A percentile compares a stretch with the other conserved stretches of the same genome.
Evolutionary conservation across 768 basidiomycete genomes (phyloP).

Genomic region (Mycena pura): DNA sequence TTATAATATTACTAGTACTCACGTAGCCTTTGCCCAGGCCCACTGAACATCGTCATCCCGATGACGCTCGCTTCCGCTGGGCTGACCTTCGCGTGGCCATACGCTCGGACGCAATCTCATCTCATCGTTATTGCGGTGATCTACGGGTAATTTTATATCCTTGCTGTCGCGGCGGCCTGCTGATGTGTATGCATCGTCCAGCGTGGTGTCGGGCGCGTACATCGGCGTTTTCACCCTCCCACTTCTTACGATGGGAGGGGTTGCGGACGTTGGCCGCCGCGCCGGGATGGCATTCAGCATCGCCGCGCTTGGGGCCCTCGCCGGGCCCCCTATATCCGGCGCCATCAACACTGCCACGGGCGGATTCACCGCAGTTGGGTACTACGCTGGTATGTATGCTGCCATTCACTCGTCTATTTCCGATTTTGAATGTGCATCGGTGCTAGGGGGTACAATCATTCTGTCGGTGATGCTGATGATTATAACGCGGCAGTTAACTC

Average conservation of each 20-base stretch:
- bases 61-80: conserved; percentile 61
- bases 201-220: conserved; percentile 68
- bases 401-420: neutral
- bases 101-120: conserved; percentile 48
- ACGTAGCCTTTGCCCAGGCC: conserved; percentile 47
- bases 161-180: too few relatives aligned
- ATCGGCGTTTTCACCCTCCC: conserved; percentile 63
- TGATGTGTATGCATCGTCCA: too few relatives aligned
- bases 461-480: conserved; percentile 22
- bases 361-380: conserved; percentile 60
- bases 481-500: conserved; percentile 20
- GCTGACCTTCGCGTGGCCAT: conserved; percentile 77
- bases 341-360: conserved; percentile 63
- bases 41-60: conserved; percentile 73
- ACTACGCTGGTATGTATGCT: conserved; percentile 54
- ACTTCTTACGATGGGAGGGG: conserved; percentile 64
- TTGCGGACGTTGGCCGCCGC: conserved; percentile 67
- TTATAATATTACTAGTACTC: too few relatives aligned
- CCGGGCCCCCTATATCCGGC: conserved; percentile 78
- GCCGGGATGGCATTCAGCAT: conserved; percentile 70
- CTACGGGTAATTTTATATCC: conserved; percentile 67
- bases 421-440: too few relatives aligned
- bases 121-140: conserved; percentile 62
- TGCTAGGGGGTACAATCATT: conserved; percentile 28
- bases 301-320: conserved; percentile 65